Evolutionary conservation across 139 green algal genomes (phyloP).

Genomic region (Tetraselmis chui): DNA sequence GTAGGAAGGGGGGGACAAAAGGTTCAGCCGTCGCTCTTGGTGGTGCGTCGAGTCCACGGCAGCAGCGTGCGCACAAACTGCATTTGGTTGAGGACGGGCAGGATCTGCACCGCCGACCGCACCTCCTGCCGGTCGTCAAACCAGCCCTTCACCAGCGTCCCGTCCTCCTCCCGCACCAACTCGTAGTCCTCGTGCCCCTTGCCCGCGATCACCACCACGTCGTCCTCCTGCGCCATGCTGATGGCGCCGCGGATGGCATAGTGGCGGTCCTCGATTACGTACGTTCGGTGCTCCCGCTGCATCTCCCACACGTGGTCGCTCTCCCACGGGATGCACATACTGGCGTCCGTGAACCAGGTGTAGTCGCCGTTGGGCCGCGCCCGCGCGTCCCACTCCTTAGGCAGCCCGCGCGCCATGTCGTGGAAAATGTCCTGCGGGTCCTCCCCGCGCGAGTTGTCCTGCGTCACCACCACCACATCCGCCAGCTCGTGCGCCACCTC

Average conservation of each 20-base stretch:
- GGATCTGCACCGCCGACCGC: conserved; percentile 66
- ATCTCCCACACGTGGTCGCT: not conserved
- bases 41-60: not conserved
- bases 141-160: conserved; percentile 53
- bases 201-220: conserved; percentile 86
- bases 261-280: conserved; percentile 69
- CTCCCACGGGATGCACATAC: not conserved
- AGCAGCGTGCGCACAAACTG: not conserved
- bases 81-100: conserved; percentile 45
- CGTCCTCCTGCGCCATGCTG: conserved; percentile 66
- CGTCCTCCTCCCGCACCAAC: conserved; percentile 36
- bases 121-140: conserved; percentile 84
- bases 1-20: not conserved
- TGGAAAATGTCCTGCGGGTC: conserved; percentile 53
- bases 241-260: conserved; percentile 91
- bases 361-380: not conserved
- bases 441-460: conserved; percentile 73
- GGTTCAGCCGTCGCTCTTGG: not conserved
- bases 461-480: conserved; percentile 91
- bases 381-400: conserved; percentile 44
- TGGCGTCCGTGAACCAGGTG: not conserved
- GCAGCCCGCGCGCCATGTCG: conserved; percentile 69
- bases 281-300: conserved; percentile 16
- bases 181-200: conserved; percentile 75
- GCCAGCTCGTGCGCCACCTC: conserved; percentile 72